Evolutionary conservation across 768 basidiomycete genomes (phyloP).

Genomic region (Termitomyces heimii): DNA sequence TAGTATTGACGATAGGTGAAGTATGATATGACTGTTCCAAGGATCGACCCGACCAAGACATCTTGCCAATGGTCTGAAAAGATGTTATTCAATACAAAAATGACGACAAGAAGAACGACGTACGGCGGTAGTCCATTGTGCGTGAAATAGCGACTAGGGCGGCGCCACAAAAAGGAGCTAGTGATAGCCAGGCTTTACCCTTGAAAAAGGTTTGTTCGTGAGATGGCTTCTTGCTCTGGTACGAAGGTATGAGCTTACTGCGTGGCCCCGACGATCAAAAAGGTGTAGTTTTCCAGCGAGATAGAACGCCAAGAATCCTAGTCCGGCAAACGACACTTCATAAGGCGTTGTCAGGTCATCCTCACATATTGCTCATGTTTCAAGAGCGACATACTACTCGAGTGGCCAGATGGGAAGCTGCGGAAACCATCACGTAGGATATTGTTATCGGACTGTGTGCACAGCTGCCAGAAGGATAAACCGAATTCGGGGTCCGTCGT

Average conservation of each 20-base stretch:
- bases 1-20: constrained; percentile 84
- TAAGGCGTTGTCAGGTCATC: not conserved
- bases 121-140: constrained; percentile 89
- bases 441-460: constrained; percentile 58
- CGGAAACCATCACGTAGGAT: constrained; percentile 81
- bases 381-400: constrained; percentile 54
- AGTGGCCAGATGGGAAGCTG: constrained; percentile 91
- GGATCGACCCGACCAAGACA: constrained; percentile 69
- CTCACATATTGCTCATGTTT: not conserved
- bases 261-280: constrained; percentile 75
- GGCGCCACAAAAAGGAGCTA: constrained; percentile 74
- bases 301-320: constrained; percentile 86
- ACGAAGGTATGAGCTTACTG: constrained; percentile 32
- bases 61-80: constrained; percentile 86
- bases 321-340: constrained; percentile 85
- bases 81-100: constrained; percentile 6
- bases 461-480: constrained; percentile 69
- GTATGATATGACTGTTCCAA: constrained; percentile 69
- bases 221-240: not conserved
- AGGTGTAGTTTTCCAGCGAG: constrained; percentile 90
- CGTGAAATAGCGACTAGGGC: constrained; percentile 77
- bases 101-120: constrained; percentile 19
- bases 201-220: constrained; percentile 20
- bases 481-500: constrained; percentile 66
- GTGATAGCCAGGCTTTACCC: constrained; percentile 80